Base-by-base conservation (phyloP, 345 rosid genomes). In the Aquilaria malaccensis region DNA sequence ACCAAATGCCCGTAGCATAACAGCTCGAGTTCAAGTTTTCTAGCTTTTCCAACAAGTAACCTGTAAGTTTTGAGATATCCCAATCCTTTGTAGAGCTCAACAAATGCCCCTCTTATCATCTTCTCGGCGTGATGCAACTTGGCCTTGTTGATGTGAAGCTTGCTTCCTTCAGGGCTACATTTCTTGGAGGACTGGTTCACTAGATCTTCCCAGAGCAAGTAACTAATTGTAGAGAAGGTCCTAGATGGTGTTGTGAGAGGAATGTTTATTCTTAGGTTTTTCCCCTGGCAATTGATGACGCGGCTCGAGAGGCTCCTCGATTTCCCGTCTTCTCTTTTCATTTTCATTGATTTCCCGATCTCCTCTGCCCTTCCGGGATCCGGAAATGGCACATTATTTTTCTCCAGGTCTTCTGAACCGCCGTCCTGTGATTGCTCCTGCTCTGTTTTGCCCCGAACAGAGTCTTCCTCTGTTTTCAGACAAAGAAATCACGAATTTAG, bases 1-100 rank as follows among this genome's bases (percentile, higher is more conserved):
- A 54, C 11, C 55, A 56, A 57, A 14, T 11, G 33, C 29, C 43
- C 30, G 50, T 47, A 70, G 53, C 41, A 10, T 6, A 22, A 6
- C 43, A 10, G 13, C 29, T 43, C 6, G 50, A 32, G 32, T 54
- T 13, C 54, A n/a, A 30, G 2, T n/a, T 50, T 10, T 10, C 5
- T 6, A 51, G 33, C 9, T 29, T 45, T 60, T 15, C n/a, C 33
- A 60, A 52, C 33, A 52, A 37, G 4, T 1, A 77, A 83, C 93
- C 95, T 82, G 71, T 88, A 95, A 57, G 96, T 88, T 75, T 86
- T 85, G 72, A 95, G 97, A 72, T 88, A 95, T 33, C 85, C 80
- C 60, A 95, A 52, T 6, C 91, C 99, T 79, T 88, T 95, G 59
- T 85, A 91, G 60, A 95, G 90, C 82, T 95, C 99, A 56, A 77